Conservation (phyloP, 495 filamentous ascomycete species). For the Penicillium lagena region DNA sequence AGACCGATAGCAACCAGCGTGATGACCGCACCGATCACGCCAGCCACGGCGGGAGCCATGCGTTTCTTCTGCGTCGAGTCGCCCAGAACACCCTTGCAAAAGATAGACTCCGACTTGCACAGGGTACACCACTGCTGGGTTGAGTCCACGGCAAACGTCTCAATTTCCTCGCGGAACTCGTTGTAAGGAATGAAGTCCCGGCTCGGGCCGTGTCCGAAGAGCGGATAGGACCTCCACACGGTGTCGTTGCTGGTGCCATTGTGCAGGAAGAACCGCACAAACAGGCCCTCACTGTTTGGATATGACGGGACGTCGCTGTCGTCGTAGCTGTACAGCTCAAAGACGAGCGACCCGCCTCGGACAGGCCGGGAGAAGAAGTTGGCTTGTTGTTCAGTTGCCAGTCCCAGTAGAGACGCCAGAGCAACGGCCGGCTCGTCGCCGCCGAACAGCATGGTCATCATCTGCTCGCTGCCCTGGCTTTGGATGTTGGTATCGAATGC, state of each 20-base stretch:
- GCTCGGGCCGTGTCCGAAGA: slow-evolving; percentile 55
- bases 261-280: slow-evolving; percentile 69
- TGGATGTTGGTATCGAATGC: slow-evolving; percentile 47
- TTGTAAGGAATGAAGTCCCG: slow-evolving; percentile 50
- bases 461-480: slow-evolving; percentile 30
- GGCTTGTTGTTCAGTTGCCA: slow-evolving; percentile 40
- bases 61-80: slow-evolving; percentile 4
- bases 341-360: slow-evolving; percentile 61
- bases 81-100: slow-evolving; percentile 45
- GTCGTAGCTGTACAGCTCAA: slow-evolving; percentile 67
- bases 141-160: slow-evolving; percentile 52
- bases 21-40: slow-evolving; percentile 46
- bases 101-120: slow-evolving; percentile 56
- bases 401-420: slow-evolving; percentile 63
- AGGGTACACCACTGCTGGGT: slow-evolving; percentile 60
- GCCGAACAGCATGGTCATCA: slow-evolving; percentile 63
- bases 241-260: slow-evolving; percentile 60
- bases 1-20: slow-evolving; percentile 29
- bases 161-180: slow-evolving; percentile 56
- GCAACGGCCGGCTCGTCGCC: slow-evolving; percentile 64
- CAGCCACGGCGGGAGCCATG: slow-evolving; percentile 42
- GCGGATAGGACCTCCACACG: slow-evolving; percentile 50
- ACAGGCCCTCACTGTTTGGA: slow-evolving; percentile 51
- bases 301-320: slow-evolving; percentile 34
- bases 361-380: slow-evolving; percentile 67